Evolutionary conservation across 129 eudicot genomes (phyloP), one percentile per base, ranked within the genome.

Genomic region (Artemisia argyi): DNA sequence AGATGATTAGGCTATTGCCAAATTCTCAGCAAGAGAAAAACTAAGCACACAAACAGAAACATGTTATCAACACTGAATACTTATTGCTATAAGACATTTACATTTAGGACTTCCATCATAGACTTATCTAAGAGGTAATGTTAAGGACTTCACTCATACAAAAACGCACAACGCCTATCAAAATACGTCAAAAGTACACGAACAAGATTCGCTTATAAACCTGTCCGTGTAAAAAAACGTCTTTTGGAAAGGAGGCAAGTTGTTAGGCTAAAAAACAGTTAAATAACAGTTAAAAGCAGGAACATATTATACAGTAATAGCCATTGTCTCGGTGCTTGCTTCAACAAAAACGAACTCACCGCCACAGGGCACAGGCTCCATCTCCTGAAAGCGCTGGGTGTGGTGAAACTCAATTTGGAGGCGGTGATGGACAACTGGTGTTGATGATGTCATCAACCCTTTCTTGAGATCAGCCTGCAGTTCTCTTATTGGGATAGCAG

Each of bases 401-500:
- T 85, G 90, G 68, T 91, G 97, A 74, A 88, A 84, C 69, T 91
- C 97, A 14, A 91, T 84, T 76, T 91, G 97, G 57, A 91, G 85
- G 57, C 97, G 79, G 20, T 84, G 97, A 77, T 85, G 97, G 73
- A 85, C 81, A 67, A 85, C 68, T 3, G 96, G 86, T 1, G 89
- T 73, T 8, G 83, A 88, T 48, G 88, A 74, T 24, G 83, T 78
- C 77, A 76, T 76, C 63, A 91, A 78, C 66, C 97, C 97, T 74
- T 81, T 91, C 78, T 91, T 85, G 32, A 88, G 69, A 83, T 91
- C 97, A 3, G 82, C 82, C 68, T 78, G 92, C 78, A 91, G 54
- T 81, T 91, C 97, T 72, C 97, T 78, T 19, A 91, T 88, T 10
- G 97, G 97, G 18, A 91, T 86, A 9, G 97, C 92, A 44, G 97